These are phyloP conservation scores for Pseudogymnoascus sp. DNA, from an alignment of 2,329 filamentous ascomycete species.

Conservation along the genomic window DNA sequence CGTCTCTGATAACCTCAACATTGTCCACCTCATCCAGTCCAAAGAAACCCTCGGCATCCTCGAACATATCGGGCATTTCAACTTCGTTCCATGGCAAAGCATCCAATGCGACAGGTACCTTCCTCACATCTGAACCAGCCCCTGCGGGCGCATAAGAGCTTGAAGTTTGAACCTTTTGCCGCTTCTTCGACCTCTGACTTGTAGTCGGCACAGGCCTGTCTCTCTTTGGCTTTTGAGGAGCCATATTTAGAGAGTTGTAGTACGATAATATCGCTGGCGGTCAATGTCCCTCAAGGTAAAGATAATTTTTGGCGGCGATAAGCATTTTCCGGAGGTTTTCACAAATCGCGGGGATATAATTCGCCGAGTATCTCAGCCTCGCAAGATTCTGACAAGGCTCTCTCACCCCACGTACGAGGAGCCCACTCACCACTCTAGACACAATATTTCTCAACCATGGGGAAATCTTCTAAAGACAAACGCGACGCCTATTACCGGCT, in stretches of 20 bases:
- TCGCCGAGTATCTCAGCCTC: slow-evolving; percentile 9
- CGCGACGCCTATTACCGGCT: slow-evolving; percentile 96
- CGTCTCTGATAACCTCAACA: slow-evolving; percentile 72
- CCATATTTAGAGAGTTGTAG: slow-evolving; percentile 21
- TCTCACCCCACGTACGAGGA: slow-evolving; percentile 6
- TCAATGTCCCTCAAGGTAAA: slow-evolving; percentile 11
- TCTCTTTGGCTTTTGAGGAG: slow-evolving; percentile 27
- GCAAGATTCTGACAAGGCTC: slow-evolving; percentile 12
- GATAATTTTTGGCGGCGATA: slow-evolving; percentile 12
- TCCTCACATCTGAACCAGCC: slow-evolving; percentile 21
- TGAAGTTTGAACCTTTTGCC: slow-evolving; percentile 28
- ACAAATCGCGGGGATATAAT: slow-evolving; percentile 12
- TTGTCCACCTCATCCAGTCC: slow-evolving; percentile 88
- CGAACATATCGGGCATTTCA: slow-evolving; percentile 68
- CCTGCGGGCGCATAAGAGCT: slow-evolving; percentile 15
- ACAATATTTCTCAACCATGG: slow-evolving; percentile 51
- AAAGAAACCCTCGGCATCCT: slow-evolving; percentile 91
- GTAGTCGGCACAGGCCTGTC: slow-evolving; percentile 21
- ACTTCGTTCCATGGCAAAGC: slow-evolving; percentile 52
- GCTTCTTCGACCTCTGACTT: slow-evolving; percentile 28
- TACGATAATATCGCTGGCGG: slow-evolving; percentile 8
- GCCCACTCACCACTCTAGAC: not conserved
- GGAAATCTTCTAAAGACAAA: slow-evolving; percentile 98
- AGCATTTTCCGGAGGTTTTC: slow-evolving; percentile 10
- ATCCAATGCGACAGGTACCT: slow-evolving; percentile 40